Conservation (phyloP, 2,329 filamentous ascomycete species). For the Furcasterigmium furcatum region DNA sequence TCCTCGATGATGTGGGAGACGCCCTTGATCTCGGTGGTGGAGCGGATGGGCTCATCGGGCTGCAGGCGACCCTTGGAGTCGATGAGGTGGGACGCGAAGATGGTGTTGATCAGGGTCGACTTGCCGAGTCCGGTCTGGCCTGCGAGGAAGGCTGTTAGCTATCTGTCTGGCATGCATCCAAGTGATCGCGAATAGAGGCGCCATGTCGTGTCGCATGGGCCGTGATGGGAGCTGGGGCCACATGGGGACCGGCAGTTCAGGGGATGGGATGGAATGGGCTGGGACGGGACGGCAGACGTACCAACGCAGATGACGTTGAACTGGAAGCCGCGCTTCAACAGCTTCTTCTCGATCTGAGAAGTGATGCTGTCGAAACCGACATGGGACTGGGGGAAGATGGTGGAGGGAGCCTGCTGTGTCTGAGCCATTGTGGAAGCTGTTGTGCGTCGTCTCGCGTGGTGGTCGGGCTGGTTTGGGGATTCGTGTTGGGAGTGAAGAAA, state of each 20-base stretch:
- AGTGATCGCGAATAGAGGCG: background rate
- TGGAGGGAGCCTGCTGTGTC: constrained; percentile 63
- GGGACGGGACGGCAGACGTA: constrained; percentile 51
- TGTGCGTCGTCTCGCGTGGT: constrained; percentile 11
- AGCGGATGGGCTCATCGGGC: constrained; percentile 89
- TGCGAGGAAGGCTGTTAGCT: constrained; percentile 31
- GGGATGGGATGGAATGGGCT: constrained; percentile 2
- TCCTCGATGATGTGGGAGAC: constrained; percentile 99
- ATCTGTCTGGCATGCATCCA: background rate
- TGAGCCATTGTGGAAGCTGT: constrained; percentile 43
- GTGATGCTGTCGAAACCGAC: constrained; percentile 99
- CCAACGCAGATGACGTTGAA: constrained; percentile 99
- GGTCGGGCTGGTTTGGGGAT: background rate
- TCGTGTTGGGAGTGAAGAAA: background rate
- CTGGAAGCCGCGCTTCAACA: constrained; percentile 98
- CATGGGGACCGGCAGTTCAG: background rate
- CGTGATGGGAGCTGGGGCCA: constrained; percentile 1
- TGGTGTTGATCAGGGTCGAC: constrained; percentile 99
- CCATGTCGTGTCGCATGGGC: background rate
- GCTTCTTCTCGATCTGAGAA: constrained; percentile 98
- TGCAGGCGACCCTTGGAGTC: constrained; percentile 95
- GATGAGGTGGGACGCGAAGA: constrained; percentile 98
- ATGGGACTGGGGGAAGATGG: constrained; percentile 90
- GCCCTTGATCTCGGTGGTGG: constrained; percentile 96
- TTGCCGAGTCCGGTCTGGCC: constrained; percentile 98